Conservation (phyloP, 371 early-diverging fungal species). For the Smittium culicis region DNA sequence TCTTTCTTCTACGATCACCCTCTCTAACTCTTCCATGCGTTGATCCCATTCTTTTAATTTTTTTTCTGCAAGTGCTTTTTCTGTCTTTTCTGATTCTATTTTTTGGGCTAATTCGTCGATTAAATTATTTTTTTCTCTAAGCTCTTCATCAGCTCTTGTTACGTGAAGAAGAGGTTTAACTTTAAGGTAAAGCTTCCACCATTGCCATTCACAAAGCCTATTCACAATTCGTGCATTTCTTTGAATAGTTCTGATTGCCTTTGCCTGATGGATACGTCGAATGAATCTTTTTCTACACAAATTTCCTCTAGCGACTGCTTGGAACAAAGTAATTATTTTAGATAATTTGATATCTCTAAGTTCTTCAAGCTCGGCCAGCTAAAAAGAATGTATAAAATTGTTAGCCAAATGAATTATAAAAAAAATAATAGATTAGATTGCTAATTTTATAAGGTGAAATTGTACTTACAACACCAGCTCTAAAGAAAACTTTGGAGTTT, state of each 20-base stretch:
- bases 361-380: slow-evolving; percentile 95
- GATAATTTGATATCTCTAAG: slow-evolving; percentile 71
- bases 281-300: slow-evolving; percentile 60
- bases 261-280: slow-evolving; percentile 57
- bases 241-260: slow-evolving; percentile 81
- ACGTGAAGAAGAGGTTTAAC: slow-evolving; percentile 94
- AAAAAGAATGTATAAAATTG: too few relatives aligned
- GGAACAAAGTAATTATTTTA: slow-evolving; percentile 66
- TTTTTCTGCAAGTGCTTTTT: slow-evolving; percentile 46
- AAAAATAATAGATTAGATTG: too few relatives aligned
- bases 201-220: slow-evolving; percentile 79
- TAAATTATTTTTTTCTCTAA: slow-evolving; percentile 58
- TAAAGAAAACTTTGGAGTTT: slow-evolving; percentile 94
- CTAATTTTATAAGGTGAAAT: too few relatives aligned
- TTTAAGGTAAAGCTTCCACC: slow-evolving; percentile 94
- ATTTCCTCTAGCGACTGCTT: slow-evolving; percentile 75
- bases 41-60: slow-evolving; percentile 37
- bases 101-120: slow-evolving; percentile 20
- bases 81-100: slow-evolving; percentile 50
- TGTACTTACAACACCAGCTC: slow-evolving; percentile 55
- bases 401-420: too few relatives aligned
- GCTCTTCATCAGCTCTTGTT: slow-evolving; percentile 70
- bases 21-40: slow-evolving; percentile 52
- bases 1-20: slow-evolving; percentile 49
- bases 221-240: slow-evolving; percentile 79